Evolutionary conservation across 306 rosid species (phyloP).

Genomic region (Ziziphus jujuba): DNA sequence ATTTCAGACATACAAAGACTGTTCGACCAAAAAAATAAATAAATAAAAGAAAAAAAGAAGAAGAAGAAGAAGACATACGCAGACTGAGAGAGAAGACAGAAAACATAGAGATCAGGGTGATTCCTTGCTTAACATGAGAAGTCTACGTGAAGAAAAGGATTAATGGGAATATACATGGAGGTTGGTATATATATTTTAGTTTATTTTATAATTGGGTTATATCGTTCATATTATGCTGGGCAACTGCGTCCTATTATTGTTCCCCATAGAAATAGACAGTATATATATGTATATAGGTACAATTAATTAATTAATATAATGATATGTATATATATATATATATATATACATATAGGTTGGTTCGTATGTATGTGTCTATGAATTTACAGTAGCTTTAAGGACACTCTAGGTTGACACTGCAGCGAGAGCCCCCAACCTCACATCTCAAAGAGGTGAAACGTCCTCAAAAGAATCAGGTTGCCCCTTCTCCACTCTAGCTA

Average conservation of each 20-base stretch:
- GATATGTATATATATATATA: neutral
- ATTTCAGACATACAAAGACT: neutral
- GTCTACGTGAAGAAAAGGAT: constrained; percentile 44
- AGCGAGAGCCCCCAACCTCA: constrained; percentile 42
- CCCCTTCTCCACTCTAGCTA: constrained; percentile 77
- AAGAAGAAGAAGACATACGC: no score
- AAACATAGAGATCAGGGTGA: constrained; percentile 23
- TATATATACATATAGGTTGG: no score
- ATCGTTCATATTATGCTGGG: no score
- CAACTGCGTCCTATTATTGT: neutral
- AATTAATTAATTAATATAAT: neutral
- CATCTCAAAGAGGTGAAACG: constrained; percentile 64
- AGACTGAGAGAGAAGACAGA: neutral
- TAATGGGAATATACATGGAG: constrained; percentile 22
- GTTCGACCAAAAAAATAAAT: no score
- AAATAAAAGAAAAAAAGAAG: no score
- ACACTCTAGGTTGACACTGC: constrained; percentile 72
- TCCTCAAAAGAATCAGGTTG: constrained; percentile 54
- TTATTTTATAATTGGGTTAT: no score
- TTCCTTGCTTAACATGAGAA: constrained; percentile 44
- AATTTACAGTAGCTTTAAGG: constrained; percentile 52
- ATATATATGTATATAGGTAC: neutral
- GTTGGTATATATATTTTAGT: no score
- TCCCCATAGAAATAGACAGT: no score
- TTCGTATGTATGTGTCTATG: constrained; percentile 44